A percentile compares a stretch with the other conserved stretches of the same genome.
Evolutionary conservation across 495 filamentous ascomycete species (phyloP).

Genomic region (Filosporella fistucella): DNA sequence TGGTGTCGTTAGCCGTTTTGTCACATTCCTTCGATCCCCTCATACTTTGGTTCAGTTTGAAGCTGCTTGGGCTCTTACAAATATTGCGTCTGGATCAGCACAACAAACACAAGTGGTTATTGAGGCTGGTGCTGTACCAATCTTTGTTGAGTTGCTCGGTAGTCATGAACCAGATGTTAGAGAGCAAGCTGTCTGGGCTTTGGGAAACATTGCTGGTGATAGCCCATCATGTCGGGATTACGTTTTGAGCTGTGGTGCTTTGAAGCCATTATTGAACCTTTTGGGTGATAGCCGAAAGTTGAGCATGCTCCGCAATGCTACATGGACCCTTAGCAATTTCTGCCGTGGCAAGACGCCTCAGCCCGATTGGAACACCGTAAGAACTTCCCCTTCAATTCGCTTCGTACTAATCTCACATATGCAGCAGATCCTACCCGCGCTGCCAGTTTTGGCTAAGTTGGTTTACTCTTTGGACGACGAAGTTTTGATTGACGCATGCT

Average conservation of each 20-base stretch:
- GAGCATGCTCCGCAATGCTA: constrained; percentile 98
- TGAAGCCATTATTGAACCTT: constrained; percentile 81
- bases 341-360: constrained; percentile 99
- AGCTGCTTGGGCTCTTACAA: constrained; percentile 98
- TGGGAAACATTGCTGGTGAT: constrained; percentile 99
- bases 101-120: constrained; percentile 98
- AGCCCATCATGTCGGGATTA: constrained; percentile 96
- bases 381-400: constrained; percentile 27
- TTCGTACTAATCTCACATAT: constrained; percentile 15
- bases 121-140: constrained; percentile 95
- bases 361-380: constrained; percentile 94
- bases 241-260: constrained; percentile 82
- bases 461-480: constrained; percentile 99
- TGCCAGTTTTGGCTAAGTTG: constrained; percentile 95
- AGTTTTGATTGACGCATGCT: constrained; percentile 98
- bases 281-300: constrained; percentile 97
- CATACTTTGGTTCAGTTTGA: constrained; percentile 99
- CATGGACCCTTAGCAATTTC: constrained; percentile 99
- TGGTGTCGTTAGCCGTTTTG: constrained; percentile 94
- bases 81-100: constrained; percentile 97
- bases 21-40: constrained; percentile 96
- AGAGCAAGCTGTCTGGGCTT: constrained; percentile 97
- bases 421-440: constrained; percentile 84
- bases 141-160: constrained; percentile 92
- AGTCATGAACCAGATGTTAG: constrained; percentile 98